phyloP scores from a whole-genome alignment of 2,329 filamentous ascomycete genomes.

The Stemphylium beticola region DNA sequence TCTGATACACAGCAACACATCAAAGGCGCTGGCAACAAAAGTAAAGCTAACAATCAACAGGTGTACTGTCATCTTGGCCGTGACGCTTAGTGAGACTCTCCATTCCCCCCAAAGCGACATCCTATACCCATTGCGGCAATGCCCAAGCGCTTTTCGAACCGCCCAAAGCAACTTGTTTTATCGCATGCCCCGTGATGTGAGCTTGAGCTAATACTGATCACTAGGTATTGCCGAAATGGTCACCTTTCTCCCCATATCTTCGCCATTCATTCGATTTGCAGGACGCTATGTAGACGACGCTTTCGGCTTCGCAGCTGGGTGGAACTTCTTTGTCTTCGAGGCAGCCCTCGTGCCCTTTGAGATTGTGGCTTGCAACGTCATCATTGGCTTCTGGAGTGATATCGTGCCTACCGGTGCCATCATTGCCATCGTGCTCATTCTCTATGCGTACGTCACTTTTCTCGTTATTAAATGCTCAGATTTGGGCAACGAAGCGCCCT shows the following conservation, averaged over 20 bases:
- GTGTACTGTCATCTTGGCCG: slow-evolving; percentile 52
- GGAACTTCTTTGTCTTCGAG: slow-evolving; percentile 77
- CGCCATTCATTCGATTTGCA: slow-evolving; percentile 79
- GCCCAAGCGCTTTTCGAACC: slow-evolving; percentile 17
- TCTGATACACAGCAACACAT: not conserved
- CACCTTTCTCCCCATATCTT: slow-evolving; percentile 76
- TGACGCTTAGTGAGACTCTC: slow-evolving; percentile 48
- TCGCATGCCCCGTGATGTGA: slow-evolving; percentile 6
- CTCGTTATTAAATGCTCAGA: not conserved
- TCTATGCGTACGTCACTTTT: slow-evolving; percentile 60
- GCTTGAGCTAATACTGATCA: slow-evolving; percentile 23
- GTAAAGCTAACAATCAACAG: slow-evolving; percentile 24
- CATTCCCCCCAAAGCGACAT: slow-evolving; percentile 27
- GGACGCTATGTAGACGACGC: slow-evolving; percentile 77
- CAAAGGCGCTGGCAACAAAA: not conserved
- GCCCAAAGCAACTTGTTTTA: slow-evolving; percentile 19
- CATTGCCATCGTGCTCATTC: slow-evolving; percentile 64
- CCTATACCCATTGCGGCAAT: slow-evolving; percentile 25
- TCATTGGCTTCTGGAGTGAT: slow-evolving; percentile 58
- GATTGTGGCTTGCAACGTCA: slow-evolving; percentile 58
- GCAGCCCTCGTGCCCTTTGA: slow-evolving; percentile 72
- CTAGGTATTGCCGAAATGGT: slow-evolving; percentile 74
- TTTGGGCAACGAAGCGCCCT: not conserved
- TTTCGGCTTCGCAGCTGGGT: slow-evolving; percentile 74
- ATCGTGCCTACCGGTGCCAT: slow-evolving; percentile 65